phyloP scores from a whole-genome alignment of 2,329 filamentous ascomycete species.

The Pseudonectria foliicola region DNA sequence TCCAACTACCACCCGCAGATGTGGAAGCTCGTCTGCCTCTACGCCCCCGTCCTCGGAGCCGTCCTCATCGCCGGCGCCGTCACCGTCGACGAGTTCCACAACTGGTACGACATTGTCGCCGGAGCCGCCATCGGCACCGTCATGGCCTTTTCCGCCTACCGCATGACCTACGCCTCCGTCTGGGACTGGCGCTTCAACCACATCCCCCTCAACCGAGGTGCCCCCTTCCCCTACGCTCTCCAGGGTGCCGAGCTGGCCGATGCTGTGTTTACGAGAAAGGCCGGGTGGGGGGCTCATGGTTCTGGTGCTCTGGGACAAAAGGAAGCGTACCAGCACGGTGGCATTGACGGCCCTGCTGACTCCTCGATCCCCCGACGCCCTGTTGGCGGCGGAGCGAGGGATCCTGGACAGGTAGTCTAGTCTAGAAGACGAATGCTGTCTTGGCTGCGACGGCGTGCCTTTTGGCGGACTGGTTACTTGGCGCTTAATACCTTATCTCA shows the following conservation, averaged over 20 bases:
- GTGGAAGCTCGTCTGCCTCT: conserved; percentile 64
- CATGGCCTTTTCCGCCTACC: conserved; percentile 58
- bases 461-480: no score
- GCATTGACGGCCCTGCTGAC: conserved; percentile 1
- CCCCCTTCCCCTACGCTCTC: conserved; percentile 45
- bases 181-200: conserved; percentile 64
- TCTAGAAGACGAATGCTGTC: no score
- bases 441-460: no score
- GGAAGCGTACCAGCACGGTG: conserved; percentile 9
- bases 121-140: conserved; percentile 58
- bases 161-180: conserved; percentile 60
- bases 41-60: conserved; percentile 60
- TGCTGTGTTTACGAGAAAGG: conserved; percentile 51
- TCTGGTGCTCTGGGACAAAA: conserved; percentile 9
- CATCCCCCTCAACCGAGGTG: conserved; percentile 53
- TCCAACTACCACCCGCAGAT: conserved; percentile 64
- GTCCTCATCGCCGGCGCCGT: conserved; percentile 61
- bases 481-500: no score
- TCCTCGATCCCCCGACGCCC: conserved; percentile 12
- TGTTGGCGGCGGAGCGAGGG: conserved; percentile 5
- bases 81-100: conserved; percentile 67
- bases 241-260: conserved; percentile 41
- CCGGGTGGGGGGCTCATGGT: conserved; percentile 45
- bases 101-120: conserved; percentile 67
- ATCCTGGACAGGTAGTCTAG: no score